phyloP scores from a whole-genome alignment of 257 asterid genomes.

The Ilex asprella region DNA sequence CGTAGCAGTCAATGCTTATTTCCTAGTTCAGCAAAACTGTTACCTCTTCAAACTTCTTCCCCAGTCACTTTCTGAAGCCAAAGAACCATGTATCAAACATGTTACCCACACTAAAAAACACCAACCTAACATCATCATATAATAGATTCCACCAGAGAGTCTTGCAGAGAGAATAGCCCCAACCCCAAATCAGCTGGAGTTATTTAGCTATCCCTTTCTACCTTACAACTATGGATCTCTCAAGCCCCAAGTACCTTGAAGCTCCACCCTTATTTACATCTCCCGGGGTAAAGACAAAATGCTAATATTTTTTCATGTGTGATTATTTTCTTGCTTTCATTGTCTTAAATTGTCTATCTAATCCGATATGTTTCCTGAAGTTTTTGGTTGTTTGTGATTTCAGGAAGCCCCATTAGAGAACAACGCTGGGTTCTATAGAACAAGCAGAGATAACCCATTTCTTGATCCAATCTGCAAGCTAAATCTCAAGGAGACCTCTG shows the following conservation, averaged over 20 bases:
- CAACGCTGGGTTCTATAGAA: conserved; percentile 21
- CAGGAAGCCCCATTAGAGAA: conserved; percentile 51
- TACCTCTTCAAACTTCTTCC: neutral
- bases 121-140: conserved; percentile 11
- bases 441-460: conserved; percentile 33
- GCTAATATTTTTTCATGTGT: neutral
- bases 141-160: neutral
- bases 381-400: conserved; percentile 2
- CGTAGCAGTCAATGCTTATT: conserved; percentile 20
- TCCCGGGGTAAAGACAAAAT: conserved; percentile 31
- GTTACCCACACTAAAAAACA: conserved; percentile 11
- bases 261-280: conserved; percentile 47
- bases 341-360: neutral
- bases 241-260: conserved; percentile 37
- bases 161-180: neutral
- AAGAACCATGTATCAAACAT: conserved; percentile 12
- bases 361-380: neutral
- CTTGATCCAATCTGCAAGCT: conserved; percentile 74
- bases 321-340: neutral
- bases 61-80: conserved; percentile 22
- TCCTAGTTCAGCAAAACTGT: conserved; percentile 11
- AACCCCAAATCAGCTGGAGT: neutral
- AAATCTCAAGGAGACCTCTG: conserved; percentile 79
- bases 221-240: conserved; percentile 49
- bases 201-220: neutral